Conservation (phyloP, 768 basidiomycete genomes). For the Crepidotus variabilis region DNA sequence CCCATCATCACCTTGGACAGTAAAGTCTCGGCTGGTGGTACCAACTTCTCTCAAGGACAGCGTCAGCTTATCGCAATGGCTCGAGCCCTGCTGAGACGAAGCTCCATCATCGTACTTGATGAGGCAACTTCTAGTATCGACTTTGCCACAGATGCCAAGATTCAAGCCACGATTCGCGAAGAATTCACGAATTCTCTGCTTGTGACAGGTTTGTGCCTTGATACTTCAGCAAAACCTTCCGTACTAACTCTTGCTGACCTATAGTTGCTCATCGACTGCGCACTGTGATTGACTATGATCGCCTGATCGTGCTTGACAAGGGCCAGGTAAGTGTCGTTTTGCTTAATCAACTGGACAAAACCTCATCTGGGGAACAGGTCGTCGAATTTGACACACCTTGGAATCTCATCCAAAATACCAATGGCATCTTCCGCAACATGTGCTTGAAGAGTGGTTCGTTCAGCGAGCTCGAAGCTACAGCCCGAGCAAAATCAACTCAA, state of each 20-base stretch:
- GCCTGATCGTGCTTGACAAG: conserved; percentile 77
- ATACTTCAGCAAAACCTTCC: background rate
- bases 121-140: conserved; percentile 87
- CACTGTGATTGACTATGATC: conserved; percentile 80
- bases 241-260: conserved; percentile 1
- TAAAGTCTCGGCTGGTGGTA: conserved; percentile 79
- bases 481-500: conserved; percentile 38
- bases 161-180: conserved; percentile 82
- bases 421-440: conserved; percentile 67
- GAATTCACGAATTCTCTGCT: conserved; percentile 77
- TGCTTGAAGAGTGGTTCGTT: conserved; percentile 69
- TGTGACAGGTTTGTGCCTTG: conserved; percentile 55
- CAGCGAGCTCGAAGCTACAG: conserved; percentile 54
- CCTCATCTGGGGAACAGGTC: conserved; percentile 27
- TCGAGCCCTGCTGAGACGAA: conserved; percentile 68
- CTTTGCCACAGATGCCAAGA: conserved; percentile 86
- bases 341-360: background rate
- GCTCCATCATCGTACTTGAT: conserved; percentile 73
- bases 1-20: conserved; percentile 65
- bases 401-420: conserved; percentile 58
- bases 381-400: conserved; percentile 71
- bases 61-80: conserved; percentile 87
- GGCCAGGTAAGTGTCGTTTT: conserved; percentile 35
- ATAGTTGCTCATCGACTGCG: conserved; percentile 70
- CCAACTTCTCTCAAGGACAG: conserved; percentile 93